A percentile compares a stretch with the other conserved stretches of the same genome.
Evolutionary conservation across 2,329 filamentous ascomycete genomes (phyloP).

Genomic region (Beauveria rudraprayagi): DNA sequence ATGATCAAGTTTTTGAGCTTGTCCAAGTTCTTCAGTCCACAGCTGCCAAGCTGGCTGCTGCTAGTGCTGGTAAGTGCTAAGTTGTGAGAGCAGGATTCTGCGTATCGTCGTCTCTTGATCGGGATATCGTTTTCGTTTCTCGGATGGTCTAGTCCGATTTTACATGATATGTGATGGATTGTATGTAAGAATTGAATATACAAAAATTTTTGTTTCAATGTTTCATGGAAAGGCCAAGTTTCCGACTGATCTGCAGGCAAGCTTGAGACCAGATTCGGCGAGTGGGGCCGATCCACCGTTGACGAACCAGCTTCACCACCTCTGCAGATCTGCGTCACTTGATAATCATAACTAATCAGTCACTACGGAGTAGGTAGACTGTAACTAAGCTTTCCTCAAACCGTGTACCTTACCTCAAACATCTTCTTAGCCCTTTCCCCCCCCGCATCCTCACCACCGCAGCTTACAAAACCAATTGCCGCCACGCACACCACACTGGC

Average conservation of each 20-base stretch:
- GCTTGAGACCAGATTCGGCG: background rate
- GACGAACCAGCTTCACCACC: background rate
- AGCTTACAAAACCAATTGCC: background rate
- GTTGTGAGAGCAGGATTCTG: background rate
- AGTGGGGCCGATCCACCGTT: slow-evolving; percentile 10
- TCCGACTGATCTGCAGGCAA: background rate
- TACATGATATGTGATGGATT: background rate
- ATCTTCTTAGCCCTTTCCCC: background rate
- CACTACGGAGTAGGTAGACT: background rate
- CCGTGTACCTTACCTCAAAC: background rate
- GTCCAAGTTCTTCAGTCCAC: slow-evolving; percentile 4
- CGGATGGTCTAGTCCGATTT: background rate
- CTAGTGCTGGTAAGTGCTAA: background rate
- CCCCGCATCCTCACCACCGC: background rate
- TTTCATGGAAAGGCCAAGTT: background rate
- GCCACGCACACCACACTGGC: background rate
- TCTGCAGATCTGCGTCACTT: slow-evolving; percentile 1
- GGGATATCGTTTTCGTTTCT: background rate
- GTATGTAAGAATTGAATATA: background rate
- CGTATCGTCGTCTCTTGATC: background rate
- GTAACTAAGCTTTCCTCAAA: background rate
- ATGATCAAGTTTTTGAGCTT: slow-evolving; percentile 8
- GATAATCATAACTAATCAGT: background rate
- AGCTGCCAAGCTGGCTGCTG: background rate
- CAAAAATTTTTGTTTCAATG: background rate